Evolutionary conservation across 352 stramenopile species (phyloP), one percentile per base, ranked within the genome.

Genomic region (Phytophthora citrophthora): DNA sequence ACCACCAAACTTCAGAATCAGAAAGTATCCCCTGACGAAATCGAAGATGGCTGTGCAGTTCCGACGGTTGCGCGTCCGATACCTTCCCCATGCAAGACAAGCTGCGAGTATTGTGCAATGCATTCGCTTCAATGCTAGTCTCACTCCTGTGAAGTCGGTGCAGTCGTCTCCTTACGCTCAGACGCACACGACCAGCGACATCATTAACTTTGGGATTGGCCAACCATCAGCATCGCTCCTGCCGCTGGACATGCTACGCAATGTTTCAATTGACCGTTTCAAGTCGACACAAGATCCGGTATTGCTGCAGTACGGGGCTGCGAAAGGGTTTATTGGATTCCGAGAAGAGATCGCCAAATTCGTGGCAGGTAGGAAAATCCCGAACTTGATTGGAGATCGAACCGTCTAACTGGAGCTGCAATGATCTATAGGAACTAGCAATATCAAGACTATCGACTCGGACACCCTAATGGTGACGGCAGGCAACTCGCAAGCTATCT

Each of bases 401-500:
- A 20, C 20, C 20, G 20, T 20, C 15, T 48, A 39, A 64, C 31
- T 16, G 13, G 12, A 10, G 10, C 39, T 36, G 29, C 34, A 40
- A 11, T 56, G 12, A 26, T 34, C 15, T 38, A 56, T 32, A 70
- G 62, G 41, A 41, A n/a, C 39, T 41, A 40, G 29, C 27, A 16
- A 5, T 48, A 20, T 27, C 7, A 49, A 48, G 0, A 36, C 43
- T 12, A 53, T 94, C 5, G 74, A 88, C 29, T 44, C 72, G 2
- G 76, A 93, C 5, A 58, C 53, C 24, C 60, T 96, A 3, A 93
- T 98, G 68, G 80, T 97, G 23, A 98, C 93, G 1, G 83, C 88
- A 23, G 95, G 95, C 29, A 95, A 97, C 58, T 97, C 89, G 3
- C 91, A 97, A 67, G 92, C 87, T 12, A 83, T 98, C n/a, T 93